Evolutionary conservation across 208 protist species (phyloP).

Genomic region (Leishmania amazonensis): DNA sequence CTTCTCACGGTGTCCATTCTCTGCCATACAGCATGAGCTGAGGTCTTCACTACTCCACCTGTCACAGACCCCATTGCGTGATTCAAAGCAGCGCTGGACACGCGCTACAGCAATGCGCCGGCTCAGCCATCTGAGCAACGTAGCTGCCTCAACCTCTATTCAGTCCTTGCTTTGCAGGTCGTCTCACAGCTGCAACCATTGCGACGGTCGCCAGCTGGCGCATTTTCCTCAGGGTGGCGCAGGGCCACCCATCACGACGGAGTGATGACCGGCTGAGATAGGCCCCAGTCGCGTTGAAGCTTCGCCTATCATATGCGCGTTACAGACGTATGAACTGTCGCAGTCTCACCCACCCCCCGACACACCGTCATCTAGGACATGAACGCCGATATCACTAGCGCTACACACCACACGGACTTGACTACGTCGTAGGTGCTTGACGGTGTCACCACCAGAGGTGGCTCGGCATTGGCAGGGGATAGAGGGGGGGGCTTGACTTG

Average conservation of each 20-base stretch:
- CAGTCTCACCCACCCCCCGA: neutral
- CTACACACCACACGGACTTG: neutral
- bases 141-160: neutral
- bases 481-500: neutral
- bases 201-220: neutral
- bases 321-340: neutral
- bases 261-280: neutral
- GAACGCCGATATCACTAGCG: neutral
- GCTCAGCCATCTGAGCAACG: neutral
- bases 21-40: neutral
- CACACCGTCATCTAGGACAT: neutral
- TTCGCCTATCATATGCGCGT: neutral
- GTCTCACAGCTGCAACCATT: too few species aligned
- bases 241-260: too few species aligned
- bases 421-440: neutral
- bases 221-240: too few species aligned
- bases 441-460: neutral
- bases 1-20: neutral
- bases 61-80: neutral
- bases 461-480: neutral
- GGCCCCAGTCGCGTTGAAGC: neutral
- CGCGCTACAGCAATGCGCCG: neutral
- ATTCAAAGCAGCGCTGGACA: neutral
- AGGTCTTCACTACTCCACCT: neutral
- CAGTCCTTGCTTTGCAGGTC: neutral